Evolutionary conservation across 2,329 filamentous ascomycete species (phyloP), one percentile per base, ranked within the genome.

Genomic region (Cytospora leucostoma): DNA sequence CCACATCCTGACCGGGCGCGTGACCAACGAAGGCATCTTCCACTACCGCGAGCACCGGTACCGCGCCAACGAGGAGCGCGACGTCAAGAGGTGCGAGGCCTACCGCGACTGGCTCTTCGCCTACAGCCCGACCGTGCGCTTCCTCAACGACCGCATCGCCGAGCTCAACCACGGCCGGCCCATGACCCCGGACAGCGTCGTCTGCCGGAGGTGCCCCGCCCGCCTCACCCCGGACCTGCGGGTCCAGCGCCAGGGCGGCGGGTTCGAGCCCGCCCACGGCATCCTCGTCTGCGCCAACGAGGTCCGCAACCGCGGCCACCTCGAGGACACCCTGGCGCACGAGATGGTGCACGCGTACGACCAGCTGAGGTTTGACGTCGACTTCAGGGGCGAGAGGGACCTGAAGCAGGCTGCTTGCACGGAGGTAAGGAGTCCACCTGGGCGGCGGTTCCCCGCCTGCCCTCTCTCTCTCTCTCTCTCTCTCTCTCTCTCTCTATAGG

Each of bases 311-410:
- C 81, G 87, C 63, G 88, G 88, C 37, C 92, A 97, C 74, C 76
- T 97, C 69, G 95, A 99, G 79, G 95, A 99, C 75, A 97, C 93
- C 12, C 80, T 99, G 72, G 89, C 93, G 34, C 95, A 99, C 76
- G 95, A 99, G 79, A 96, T 99, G 92, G 90, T 99, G 59, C 95
- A 99, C 75, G 93, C 93, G 1, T 98, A 93, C 82, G 95, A 99
- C 74, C 90, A 96, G 74, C 73, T 98, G 70, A 81, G 94, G 67
- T 99, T 92, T 81, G 95, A 97, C 77, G 88, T 97, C 52, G 89
- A 98, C 73, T 91, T 90, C 80, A 76, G 80, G n/a, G 86, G 82
- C 5, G 80, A 83, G 70, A 91, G 79, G 79, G 81, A 92, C 74
- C 74, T 99, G 76, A 87, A 88, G 74, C 95, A 99, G 77, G 91